These are phyloP conservation scores for Metschnikowia baotianmanensis DNA, from an alignment of 805 yeast species.

Conservation along the genomic window DNA sequence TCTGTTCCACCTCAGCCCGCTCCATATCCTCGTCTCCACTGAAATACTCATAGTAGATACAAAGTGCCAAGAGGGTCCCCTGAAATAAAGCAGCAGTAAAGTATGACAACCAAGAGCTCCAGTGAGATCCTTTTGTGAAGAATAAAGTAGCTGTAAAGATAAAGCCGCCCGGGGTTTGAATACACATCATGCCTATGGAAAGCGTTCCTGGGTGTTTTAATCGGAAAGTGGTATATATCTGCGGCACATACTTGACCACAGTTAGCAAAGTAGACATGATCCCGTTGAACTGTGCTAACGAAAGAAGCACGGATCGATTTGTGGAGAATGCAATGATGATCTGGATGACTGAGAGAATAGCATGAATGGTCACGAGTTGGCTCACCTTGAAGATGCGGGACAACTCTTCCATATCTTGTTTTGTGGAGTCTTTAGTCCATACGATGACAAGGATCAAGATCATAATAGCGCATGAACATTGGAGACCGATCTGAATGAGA, in stretches of 20 bases:
- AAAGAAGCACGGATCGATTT: conserved; percentile 22
- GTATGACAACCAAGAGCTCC: conserved; percentile 87
- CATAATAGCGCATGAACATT: conserved; percentile 56
- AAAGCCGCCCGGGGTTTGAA: conserved; percentile 89
- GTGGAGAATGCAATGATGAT: conserved; percentile 33
- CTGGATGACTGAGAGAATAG: conserved; percentile 30
- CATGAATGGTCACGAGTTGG: conserved; percentile 39
- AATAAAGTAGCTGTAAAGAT: conserved; percentile 73
- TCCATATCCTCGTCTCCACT: conserved; percentile 12
- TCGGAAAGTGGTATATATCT: conserved; percentile 62
- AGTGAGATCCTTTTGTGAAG: conserved; percentile 68
- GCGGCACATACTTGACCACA: conserved; percentile 75
- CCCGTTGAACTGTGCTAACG: conserved; percentile 62
- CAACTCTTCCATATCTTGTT: conserved; percentile 47
- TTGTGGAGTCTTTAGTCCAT: conserved; percentile 44
- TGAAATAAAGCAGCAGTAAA: conserved; percentile 70
- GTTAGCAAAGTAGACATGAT: conserved; percentile 62
- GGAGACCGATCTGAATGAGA: conserved; percentile 62
- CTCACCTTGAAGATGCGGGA: conserved; percentile 40
- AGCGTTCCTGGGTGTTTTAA: conserved; percentile 79
- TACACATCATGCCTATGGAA: conserved; percentile 75
- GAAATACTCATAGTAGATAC: conserved; percentile 46
- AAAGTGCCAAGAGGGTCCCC: conserved; percentile 57
- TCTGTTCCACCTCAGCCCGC: conserved; percentile 11
- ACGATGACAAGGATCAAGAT: conserved; percentile 55